phyloP scores from a whole-genome alignment of 805 yeast genomes.

The Metschnikowia similis region DNA sequence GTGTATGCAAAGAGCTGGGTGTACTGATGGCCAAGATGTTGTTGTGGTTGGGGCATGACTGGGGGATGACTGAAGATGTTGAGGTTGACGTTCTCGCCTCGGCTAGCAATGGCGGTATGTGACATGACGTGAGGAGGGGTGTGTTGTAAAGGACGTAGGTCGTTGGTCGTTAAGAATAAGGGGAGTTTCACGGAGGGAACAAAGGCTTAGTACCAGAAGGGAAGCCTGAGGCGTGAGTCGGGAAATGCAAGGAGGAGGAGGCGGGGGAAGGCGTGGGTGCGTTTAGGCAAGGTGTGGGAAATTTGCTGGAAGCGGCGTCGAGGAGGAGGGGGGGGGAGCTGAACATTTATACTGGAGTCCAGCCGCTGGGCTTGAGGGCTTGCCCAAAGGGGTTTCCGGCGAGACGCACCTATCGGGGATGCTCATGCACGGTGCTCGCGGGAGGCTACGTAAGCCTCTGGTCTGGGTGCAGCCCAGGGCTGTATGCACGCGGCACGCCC shows the following conservation, averaged over 20 bases:
- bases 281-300: neutral
- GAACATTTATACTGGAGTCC: slow-evolving; percentile 1
- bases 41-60: slow-evolving; percentile 2
- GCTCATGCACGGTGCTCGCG: neutral
- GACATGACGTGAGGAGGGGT: slow-evolving; percentile 7
- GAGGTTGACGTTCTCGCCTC: slow-evolving; percentile 12
- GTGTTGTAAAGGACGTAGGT: neutral
- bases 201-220: too few relatives aligned
- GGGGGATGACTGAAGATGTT: slow-evolving; percentile 14
- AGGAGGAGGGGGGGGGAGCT: neutral
- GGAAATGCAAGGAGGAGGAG: neutral
- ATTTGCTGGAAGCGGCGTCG: neutral
- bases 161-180: too few relatives aligned
- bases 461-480: neutral
- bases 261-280: neutral
- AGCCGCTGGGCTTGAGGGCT: neutral
- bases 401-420: neutral
- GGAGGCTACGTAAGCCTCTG: too few relatives aligned
- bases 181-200: too few relatives aligned
- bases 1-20: slow-evolving; percentile 1
- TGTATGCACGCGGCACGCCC: too few relatives aligned
- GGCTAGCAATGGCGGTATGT: slow-evolving; percentile 16
- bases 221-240: too few relatives aligned
- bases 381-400: slow-evolving; percentile 2
- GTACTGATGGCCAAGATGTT: neutral